phyloP scores from a whole-genome alignment of 2,329 filamentous ascomycete species.

The Beauveria pseudobassiana region DNA sequence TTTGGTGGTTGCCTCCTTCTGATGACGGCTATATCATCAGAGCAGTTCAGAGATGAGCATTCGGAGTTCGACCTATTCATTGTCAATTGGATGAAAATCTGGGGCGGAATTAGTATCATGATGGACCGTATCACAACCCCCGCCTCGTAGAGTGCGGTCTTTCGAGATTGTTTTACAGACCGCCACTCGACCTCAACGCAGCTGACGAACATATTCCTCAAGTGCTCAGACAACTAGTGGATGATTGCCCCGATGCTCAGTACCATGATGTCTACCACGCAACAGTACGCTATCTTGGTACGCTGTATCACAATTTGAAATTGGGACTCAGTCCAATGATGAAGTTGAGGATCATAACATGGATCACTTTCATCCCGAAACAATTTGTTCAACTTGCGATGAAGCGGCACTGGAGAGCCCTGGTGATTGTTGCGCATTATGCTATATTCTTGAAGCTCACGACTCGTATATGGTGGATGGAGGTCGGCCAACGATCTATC shows the following conservation, averaged over 20 bases:
- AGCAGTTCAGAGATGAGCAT: conserved; percentile 42
- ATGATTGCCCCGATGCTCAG: conserved; percentile 24
- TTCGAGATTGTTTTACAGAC: neutral
- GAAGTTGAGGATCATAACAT: conserved; percentile 43
- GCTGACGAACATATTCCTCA: neutral
- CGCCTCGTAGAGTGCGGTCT: neutral
- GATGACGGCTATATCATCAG: conserved; percentile 41
- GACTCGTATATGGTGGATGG: conserved; percentile 41
- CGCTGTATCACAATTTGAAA: conserved; percentile 42
- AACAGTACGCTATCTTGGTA: conserved; percentile 42
- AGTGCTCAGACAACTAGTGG: neutral
- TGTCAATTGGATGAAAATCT: conserved; percentile 49
- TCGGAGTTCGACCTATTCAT: conserved; percentile 36
- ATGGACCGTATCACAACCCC: neutral
- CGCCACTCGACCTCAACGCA: neutral
- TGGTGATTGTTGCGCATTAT: conserved; percentile 47
- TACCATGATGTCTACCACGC: conserved; percentile 30
- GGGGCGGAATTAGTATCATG: conserved; percentile 37
- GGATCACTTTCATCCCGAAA: conserved; percentile 42
- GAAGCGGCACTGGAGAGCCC: conserved; percentile 34
- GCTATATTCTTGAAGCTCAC: conserved; percentile 41
- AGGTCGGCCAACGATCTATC: conserved; percentile 38
- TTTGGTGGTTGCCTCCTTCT: conserved; percentile 46
- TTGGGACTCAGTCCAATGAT: conserved; percentile 37
- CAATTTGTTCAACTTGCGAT: conserved; percentile 37